These are phyloP conservation scores for Pythium grandisporangium DNA, from an alignment of 352 stramenopile species.

Conservation along the genomic window DNA sequence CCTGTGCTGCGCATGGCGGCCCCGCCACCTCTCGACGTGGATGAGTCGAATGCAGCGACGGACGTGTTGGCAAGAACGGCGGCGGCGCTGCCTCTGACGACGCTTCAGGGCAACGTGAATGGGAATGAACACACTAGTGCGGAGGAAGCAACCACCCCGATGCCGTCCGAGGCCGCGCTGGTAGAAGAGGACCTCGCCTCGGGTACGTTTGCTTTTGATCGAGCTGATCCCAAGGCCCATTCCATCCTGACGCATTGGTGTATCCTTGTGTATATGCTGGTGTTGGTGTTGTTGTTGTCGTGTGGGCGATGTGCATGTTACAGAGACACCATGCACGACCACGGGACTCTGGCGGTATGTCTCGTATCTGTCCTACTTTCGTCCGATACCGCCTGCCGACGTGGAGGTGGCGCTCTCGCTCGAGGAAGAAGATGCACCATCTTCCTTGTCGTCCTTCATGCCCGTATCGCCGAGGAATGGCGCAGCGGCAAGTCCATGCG, in stretches of 20 bases:
- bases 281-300: background rate
- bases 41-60: background rate
- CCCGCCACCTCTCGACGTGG: background rate
- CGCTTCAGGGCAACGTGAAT: constrained; percentile 6
- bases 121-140: constrained; percentile 2
- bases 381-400: constrained; percentile 41
- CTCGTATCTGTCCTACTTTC: constrained; percentile 51
- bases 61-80: background rate
- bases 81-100: too few relatives aligned
- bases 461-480: too few relatives aligned
- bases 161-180: constrained; percentile 18
- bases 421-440: too few relatives aligned
- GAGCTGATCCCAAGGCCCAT: too few relatives aligned
- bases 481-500: background rate
- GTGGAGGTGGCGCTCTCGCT: constrained; percentile 47
- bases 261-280: too few relatives aligned
- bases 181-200: constrained; percentile 65
- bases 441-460: constrained; percentile 3
- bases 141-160: constrained; percentile 14
- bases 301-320: background rate
- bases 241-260: too few relatives aligned
- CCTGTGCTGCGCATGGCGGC: constrained; percentile 28
- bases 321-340: constrained; percentile 60
- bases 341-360: constrained; percentile 62
- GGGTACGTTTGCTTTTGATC: constrained; percentile 19